Evolutionary conservation across 768 basidiomycete species (phyloP).

Genomic region (Lactarius evosmus): DNA sequence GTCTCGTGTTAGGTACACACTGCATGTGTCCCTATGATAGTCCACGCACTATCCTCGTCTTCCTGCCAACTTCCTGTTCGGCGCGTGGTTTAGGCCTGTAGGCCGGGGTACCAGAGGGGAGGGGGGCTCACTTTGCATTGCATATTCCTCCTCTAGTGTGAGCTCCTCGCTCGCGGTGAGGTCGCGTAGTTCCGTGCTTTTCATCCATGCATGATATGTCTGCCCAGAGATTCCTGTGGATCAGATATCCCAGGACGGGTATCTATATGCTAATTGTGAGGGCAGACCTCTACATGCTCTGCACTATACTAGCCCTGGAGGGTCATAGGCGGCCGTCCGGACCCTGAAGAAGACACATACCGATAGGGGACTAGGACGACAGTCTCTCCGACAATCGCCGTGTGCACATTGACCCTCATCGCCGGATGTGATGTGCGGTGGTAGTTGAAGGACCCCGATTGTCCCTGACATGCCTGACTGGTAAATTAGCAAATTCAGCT

Average conservation of each 20-base stretch:
- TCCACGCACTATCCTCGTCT: slow-evolving; percentile 71
- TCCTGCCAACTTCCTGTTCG: slow-evolving; percentile 74
- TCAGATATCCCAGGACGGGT: not conserved
- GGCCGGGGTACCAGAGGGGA: not conserved
- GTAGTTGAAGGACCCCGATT: too few species aligned
- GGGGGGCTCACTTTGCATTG: slow-evolving; percentile 73
- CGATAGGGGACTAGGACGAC: slow-evolving; percentile 82
- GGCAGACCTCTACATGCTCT: slow-evolving; percentile 46
- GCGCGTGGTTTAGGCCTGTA: not conserved
- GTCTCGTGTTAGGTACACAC: not conserved
- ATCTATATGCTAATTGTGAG: not conserved
- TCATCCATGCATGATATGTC: slow-evolving; percentile 92
- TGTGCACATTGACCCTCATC: slow-evolving; percentile 68
- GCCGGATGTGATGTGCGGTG: too few species aligned
- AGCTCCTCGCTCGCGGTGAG: slow-evolving; percentile 86
- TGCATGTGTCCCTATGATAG: not conserved
- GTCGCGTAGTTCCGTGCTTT: slow-evolving; percentile 61
- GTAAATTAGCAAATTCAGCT: too few species aligned
- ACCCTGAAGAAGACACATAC: slow-evolving; percentile 32
- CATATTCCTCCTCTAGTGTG: slow-evolving; percentile 74
- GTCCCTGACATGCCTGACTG: too few species aligned
- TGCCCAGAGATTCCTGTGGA: slow-evolving; percentile 31
- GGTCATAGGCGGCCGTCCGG: not conserved
- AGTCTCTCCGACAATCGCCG: slow-evolving; percentile 59
- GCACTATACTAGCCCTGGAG: slow-evolving; percentile 29